These are phyloP conservation scores for Termitomyces sp. DNA, from an alignment of 768 basidiomycete species.

Conservation along the genomic window DNA sequence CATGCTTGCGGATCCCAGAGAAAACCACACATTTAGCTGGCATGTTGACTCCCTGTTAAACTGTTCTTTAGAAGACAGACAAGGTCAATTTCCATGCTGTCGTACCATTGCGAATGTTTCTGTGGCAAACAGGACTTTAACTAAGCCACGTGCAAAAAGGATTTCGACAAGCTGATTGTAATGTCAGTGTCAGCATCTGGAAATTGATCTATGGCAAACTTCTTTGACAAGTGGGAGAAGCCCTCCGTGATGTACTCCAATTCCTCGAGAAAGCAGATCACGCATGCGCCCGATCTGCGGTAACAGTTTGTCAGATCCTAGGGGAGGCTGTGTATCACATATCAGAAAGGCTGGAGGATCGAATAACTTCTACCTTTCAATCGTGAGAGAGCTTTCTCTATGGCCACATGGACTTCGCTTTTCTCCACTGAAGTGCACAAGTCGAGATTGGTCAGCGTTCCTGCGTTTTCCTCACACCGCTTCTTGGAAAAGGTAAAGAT, in stretches of 20 bases:
- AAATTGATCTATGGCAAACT: slow-evolving; percentile 33
- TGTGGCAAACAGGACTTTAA: slow-evolving; percentile 96
- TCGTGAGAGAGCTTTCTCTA: slow-evolving; percentile 87
- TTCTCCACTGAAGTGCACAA: slow-evolving; percentile 87
- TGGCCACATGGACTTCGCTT: slow-evolving; percentile 92
- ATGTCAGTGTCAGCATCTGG: slow-evolving; percentile 5
- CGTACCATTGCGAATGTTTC: slow-evolving; percentile 98
- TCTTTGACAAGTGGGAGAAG: slow-evolving; percentile 96
- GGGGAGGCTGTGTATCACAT: slow-evolving; percentile 6
- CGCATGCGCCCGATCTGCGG: slow-evolving; percentile 92
- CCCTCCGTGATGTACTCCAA: slow-evolving; percentile 97
- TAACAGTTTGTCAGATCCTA: slow-evolving; percentile 86
- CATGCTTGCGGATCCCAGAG: slow-evolving; percentile 91
- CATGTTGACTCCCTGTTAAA: slow-evolving; percentile 93
- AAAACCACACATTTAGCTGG: slow-evolving; percentile 97
- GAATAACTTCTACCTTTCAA: slow-evolving; percentile 57
- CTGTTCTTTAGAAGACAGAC: background rate
- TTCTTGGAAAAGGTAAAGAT: slow-evolving; percentile 98
- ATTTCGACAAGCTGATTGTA: slow-evolving; percentile 82
- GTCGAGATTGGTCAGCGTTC: slow-evolving; percentile 82
- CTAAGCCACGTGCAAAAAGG: slow-evolving; percentile 89
- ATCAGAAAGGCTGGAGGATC: slow-evolving; percentile 1
- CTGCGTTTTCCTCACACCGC: slow-evolving; percentile 93
- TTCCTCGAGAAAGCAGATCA: slow-evolving; percentile 84
- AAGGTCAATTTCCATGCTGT: background rate